Percentiles rank a stretch among this genome's conserved stretches.
Conservation (phyloP, 345 rosid genomes). For the Erysimum cheiranthoides region DNA sequence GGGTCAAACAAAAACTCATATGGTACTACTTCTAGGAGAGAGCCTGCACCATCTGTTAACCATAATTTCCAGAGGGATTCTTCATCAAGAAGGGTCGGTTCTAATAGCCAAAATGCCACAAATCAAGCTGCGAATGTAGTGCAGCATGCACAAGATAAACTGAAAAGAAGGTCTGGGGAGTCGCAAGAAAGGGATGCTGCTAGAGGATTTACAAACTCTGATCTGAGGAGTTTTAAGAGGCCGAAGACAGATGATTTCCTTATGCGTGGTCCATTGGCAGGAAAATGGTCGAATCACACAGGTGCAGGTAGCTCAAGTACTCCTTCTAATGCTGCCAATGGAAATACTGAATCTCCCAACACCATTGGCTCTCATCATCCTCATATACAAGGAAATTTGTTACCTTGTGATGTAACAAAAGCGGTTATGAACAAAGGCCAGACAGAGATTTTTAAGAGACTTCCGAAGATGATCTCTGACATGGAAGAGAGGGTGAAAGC, state of each 20-base stretch:
- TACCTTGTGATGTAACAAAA: constrained; percentile 55
- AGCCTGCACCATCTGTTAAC: constrained; percentile 44
- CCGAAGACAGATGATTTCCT: constrained; percentile 50
- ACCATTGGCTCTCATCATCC: constrained; percentile 44
- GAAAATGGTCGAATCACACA: constrained; percentile 44
- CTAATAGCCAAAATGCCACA: constrained; percentile 39
- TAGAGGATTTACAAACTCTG: constrained; percentile 43
- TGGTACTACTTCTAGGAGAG: constrained; percentile 40
- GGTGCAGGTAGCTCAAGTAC: constrained; percentile 45
- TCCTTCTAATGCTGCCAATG: constrained; percentile 45
- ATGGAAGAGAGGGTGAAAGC: constrained; percentile 39
- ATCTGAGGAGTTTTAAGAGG: constrained; percentile 55
- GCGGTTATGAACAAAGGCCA: constrained; percentile 60
- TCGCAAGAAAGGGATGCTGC: constrained; percentile 44
- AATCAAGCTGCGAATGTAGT: constrained; percentile 49
- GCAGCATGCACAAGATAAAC: constrained; percentile 50
- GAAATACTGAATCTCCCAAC: constrained; percentile 44
- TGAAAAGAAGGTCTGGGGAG: constrained; percentile 54
- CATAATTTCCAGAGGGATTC: constrained; percentile 46
- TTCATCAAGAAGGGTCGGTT: constrained; percentile 48
- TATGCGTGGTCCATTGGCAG: constrained; percentile 43
- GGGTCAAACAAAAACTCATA: constrained; percentile 39
- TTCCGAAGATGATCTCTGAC: constrained; percentile 51
- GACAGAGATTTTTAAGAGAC: constrained; percentile 51
- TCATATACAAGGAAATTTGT: constrained; percentile 54